Evolutionary conservation across 768 basidiomycete genomes (phyloP).

Genomic region (Leccinum fibrillosum): DNA sequence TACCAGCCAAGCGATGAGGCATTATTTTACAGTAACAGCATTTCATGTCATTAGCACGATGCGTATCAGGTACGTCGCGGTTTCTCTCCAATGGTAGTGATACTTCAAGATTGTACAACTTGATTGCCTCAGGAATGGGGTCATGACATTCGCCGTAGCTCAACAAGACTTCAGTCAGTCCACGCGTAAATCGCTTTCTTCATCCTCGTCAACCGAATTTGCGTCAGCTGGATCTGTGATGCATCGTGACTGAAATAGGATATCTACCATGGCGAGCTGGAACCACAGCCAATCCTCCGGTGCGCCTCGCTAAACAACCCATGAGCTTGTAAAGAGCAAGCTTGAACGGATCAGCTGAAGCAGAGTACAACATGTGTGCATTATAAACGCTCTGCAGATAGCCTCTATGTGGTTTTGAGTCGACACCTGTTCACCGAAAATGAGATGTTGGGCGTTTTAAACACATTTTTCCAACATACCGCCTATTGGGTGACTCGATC

Average conservation of each 20-base stretch:
- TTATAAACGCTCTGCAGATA: constrained; percentile 79
- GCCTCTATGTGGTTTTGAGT: constrained; percentile 34
- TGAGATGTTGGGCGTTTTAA: too few species aligned
- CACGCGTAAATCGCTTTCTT: constrained; percentile 69
- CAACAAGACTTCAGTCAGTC: constrained; percentile 69
- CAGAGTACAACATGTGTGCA: constrained; percentile 84
- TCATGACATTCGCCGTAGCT: constrained; percentile 81
- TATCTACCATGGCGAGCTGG: constrained; percentile 76
- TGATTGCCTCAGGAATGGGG: constrained; percentile 86
- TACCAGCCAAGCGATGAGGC: constrained; percentile 14
- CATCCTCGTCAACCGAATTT: constrained; percentile 72
- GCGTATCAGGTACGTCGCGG: constrained; percentile 13
- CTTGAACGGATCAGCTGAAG: constrained; percentile 91
- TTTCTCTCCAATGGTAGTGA: constrained; percentile 37
- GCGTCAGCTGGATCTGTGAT: constrained; percentile 5
- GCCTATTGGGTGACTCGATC: too few species aligned
- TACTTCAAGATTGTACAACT: constrained; percentile 75
- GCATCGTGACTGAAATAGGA: neutral
- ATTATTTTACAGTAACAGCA: neutral
- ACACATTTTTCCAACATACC: too few species aligned
- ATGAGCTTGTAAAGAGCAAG: constrained; percentile 94
- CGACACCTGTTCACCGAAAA: too few species aligned
- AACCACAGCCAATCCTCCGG: constrained; percentile 99
- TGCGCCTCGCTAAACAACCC: constrained; percentile 73
- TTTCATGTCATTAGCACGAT: neutral